Evolutionary conservation across 2,329 filamentous ascomycete genomes (phyloP).

Genomic region (Apiospora phragmitis): DNA sequence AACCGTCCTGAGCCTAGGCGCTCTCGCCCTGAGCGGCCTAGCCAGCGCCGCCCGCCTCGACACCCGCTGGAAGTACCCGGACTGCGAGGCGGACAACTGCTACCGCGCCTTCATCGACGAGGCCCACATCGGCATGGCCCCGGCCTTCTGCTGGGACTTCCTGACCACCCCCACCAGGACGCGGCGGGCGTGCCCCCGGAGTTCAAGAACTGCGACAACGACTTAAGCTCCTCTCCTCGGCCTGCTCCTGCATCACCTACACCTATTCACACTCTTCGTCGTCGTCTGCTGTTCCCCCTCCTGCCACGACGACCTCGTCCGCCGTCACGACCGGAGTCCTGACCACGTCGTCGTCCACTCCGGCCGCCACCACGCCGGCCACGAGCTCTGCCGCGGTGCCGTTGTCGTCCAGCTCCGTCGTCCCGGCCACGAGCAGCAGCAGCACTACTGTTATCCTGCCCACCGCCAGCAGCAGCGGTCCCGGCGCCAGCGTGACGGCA

Average conservation of each 20-base stretch:
- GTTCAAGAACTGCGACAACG: not conserved
- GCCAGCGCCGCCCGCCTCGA: conserved; percentile 8
- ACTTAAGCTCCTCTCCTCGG: conserved; percentile 5
- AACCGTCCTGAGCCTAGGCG: conserved; percentile 2
- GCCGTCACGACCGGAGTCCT: not conserved
- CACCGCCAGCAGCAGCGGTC: not conserved
- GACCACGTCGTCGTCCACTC: not conserved
- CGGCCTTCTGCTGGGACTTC: conserved; percentile 6
- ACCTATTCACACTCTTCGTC: not conserved
- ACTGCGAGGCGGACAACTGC: conserved; percentile 4
- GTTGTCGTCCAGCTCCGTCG: not conserved
- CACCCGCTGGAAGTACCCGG: not conserved
- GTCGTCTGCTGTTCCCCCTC: not conserved
- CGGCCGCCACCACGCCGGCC: not conserved
- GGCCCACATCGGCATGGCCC: not conserved
- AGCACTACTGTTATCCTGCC: not conserved
- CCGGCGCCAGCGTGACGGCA: not conserved
- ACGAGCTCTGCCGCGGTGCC: not conserved
- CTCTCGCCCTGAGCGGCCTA: conserved; percentile 12
- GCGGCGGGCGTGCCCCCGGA: not conserved
- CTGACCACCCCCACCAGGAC: not conserved
- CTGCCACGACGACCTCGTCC: not conserved
- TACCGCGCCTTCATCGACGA: conserved; percentile 10
- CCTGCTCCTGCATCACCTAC: conserved; percentile 8
- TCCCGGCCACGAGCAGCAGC: not conserved